phyloP scores from a whole-genome alignment of 2,329 filamentous ascomycete species.

The Neonectria magnoliae region DNA sequence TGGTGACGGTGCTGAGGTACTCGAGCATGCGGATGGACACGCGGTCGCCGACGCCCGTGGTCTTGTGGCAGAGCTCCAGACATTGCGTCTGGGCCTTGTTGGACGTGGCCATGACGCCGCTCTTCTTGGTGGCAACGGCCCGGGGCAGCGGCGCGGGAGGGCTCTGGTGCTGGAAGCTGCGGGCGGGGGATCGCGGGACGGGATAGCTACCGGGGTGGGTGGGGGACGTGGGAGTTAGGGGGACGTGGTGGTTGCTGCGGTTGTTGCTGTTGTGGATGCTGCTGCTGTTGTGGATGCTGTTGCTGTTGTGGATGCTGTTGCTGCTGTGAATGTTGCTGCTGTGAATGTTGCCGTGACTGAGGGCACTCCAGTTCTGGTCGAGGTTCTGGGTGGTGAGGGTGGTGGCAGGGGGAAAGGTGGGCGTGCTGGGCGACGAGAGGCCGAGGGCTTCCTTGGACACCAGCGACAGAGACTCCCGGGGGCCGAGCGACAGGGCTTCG shows the following conservation, averaged over 20 bases:
- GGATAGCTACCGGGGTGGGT: background rate
- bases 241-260: background rate
- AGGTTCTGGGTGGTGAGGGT: background rate
- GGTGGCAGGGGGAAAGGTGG: background rate
- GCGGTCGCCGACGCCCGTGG: slow-evolving; percentile 68
- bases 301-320: no score
- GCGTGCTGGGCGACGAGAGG: slow-evolving; percentile 29
- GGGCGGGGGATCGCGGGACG: background rate
- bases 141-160: slow-evolving; percentile 20
- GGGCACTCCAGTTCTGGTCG: no score
- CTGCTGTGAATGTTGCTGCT: no score
- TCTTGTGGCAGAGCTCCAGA: slow-evolving; percentile 62
- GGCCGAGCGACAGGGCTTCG: slow-evolving; percentile 43
- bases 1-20: slow-evolving; percentile 67
- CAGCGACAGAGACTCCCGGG: slow-evolving; percentile 40
- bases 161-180: background rate
- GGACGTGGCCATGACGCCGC: slow-evolving; percentile 34
- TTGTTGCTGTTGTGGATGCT: no score
- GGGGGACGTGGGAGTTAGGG: slow-evolving; percentile 17
- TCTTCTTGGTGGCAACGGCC: slow-evolving; percentile 37
- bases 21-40: slow-evolving; percentile 74
- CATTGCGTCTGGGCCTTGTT: slow-evolving; percentile 46
- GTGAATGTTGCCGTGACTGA: no score
- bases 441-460: slow-evolving; percentile 43
- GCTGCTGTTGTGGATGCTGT: no score